These are phyloP conservation scores for Rhynchosporium secalis DNA, from an alignment of 2,329 filamentous ascomycete species.

Conservation along the genomic window DNA sequence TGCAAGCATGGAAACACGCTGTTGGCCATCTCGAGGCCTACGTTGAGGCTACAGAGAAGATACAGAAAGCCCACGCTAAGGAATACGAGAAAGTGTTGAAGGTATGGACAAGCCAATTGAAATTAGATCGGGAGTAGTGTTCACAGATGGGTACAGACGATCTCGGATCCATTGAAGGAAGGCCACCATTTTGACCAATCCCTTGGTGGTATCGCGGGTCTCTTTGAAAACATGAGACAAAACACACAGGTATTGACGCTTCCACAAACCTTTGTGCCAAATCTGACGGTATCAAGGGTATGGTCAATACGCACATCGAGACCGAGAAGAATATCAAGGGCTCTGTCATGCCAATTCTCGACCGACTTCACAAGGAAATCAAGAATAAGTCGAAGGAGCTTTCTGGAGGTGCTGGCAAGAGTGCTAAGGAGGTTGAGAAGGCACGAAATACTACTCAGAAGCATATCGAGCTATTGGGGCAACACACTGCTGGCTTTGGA, in stretches of 20 bases:
- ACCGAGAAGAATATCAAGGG: constrained; percentile 89
- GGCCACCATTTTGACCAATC: constrained; percentile 91
- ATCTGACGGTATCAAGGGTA: constrained; percentile 52
- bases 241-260: constrained; percentile 69
- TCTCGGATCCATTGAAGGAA: constrained; percentile 82
- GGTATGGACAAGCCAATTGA: constrained; percentile 45
- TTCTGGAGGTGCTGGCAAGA: constrained; percentile 74
- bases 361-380: constrained; percentile 91
- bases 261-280: neutral
- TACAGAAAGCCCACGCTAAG: constrained; percentile 81
- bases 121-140: neutral
- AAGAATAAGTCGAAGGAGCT: constrained; percentile 96
- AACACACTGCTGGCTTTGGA: constrained; percentile 79
- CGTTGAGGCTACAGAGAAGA: constrained; percentile 79
- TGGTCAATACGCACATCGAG: constrained; percentile 86
- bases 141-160: constrained; percentile 55
- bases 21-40: constrained; percentile 91
- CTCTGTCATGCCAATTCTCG: constrained; percentile 82
- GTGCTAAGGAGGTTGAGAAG: constrained; percentile 89
- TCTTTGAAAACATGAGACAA: constrained; percentile 91
- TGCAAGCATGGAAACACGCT: constrained; percentile 95
- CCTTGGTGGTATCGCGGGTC: constrained; percentile 80
- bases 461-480: constrained; percentile 90
- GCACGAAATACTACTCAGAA: constrained; percentile 84
- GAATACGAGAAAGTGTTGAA: constrained; percentile 96